phyloP scores from a whole-genome alignment of 2,329 filamentous ascomycete species.

The Cercospora brassicicola region DNA sequence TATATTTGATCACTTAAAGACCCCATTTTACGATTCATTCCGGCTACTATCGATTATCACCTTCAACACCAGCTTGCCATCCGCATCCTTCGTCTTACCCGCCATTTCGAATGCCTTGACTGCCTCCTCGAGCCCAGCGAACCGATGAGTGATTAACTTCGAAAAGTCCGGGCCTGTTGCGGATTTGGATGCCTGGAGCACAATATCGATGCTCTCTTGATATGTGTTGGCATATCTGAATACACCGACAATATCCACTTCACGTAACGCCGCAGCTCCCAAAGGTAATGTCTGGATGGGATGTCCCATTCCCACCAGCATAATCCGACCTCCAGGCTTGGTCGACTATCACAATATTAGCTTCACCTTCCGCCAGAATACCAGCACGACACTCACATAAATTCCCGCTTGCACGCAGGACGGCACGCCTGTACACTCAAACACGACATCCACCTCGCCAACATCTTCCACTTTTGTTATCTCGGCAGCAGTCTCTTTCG shows the following conservation, averaged over 20 bases:
- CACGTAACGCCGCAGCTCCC: conserved; percentile 69
- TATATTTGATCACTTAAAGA: neutral
- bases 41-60: conserved; percentile 56
- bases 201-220: conserved; percentile 65
- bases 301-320: conserved; percentile 78
- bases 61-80: conserved; percentile 70
- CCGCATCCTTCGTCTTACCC: conserved; percentile 64
- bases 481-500: conserved; percentile 51
- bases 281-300: conserved; percentile 73
- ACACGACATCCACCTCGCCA: conserved; percentile 66
- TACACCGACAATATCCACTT: conserved; percentile 76
- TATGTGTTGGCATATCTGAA: conserved; percentile 79
- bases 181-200: conserved; percentile 45
- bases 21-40: neutral
- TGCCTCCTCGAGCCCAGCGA: conserved; percentile 63
- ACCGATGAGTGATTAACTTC: conserved; percentile 72
- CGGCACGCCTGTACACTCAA: conserved; percentile 77
- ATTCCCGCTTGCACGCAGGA: conserved; percentile 73
- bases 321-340: conserved; percentile 67
- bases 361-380: neutral
- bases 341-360: conserved; percentile 50
- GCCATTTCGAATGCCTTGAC: conserved; percentile 69
- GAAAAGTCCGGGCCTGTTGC: conserved; percentile 62
- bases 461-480: conserved; percentile 44
- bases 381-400: conserved; percentile 51